These are phyloP conservation scores for Fusarium longipes DNA, from an alignment of 2,329 filamentous ascomycete genomes.

Conservation along the genomic window DNA sequence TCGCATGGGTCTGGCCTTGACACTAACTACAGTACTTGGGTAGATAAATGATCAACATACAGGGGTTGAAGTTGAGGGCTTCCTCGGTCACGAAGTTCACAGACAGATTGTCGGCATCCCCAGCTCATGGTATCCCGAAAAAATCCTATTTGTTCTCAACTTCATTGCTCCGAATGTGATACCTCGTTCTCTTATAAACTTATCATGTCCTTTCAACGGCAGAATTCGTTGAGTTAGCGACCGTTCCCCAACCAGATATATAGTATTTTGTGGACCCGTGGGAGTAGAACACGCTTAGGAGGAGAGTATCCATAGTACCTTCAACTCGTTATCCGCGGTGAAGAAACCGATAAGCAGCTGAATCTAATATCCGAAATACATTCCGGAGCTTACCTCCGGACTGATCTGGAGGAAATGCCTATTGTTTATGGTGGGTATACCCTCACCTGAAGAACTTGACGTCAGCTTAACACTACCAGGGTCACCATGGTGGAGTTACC, in stretches of 20 bases:
- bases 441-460: slow-evolving; percentile 28
- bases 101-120: neutral
- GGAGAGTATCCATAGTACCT: neutral
- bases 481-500: slow-evolving; percentile 5
- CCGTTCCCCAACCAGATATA: neutral
- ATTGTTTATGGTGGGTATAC: slow-evolving; percentile 8
- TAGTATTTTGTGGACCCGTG: slow-evolving; percentile 11
- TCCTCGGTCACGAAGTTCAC: neutral
- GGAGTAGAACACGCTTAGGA: slow-evolving; percentile 1
- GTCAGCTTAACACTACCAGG: slow-evolving; percentile 25
- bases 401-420: slow-evolving; percentile 9
- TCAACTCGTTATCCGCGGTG: slow-evolving; percentile 1
- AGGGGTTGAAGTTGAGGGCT: slow-evolving; percentile 13
- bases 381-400: slow-evolving; percentile 31
- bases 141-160: neutral
- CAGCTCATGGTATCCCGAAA: neutral
- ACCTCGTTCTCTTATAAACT: neutral
- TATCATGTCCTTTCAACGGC: neutral
- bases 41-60: slow-evolving; percentile 26
- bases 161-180: too few relatives aligned
- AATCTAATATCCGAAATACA: neutral
- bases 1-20: slow-evolving; percentile 16
- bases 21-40: slow-evolving; percentile 6
- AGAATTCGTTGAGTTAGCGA: neutral
- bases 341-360: neutral